Conservation (phyloP, 768 basidiomycete genomes). For the Tephrocybe sp. region DNA sequence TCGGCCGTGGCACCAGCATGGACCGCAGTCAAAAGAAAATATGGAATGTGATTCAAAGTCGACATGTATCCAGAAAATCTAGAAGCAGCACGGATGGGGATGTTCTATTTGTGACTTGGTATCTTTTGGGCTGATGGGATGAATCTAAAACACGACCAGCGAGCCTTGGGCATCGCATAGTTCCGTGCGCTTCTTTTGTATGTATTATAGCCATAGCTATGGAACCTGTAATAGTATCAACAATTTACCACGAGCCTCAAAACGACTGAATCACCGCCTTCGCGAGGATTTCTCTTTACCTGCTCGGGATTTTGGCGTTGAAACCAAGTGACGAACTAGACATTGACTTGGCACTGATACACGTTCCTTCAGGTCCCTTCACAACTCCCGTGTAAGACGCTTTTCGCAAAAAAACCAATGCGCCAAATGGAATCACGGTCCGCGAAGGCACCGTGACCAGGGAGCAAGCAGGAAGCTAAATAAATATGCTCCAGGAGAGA, state of each 20-base stretch:
- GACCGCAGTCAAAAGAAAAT: conserved; percentile 72
- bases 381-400: neutral
- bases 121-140: neutral
- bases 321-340: neutral
- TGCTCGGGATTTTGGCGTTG: too few relatives aligned
- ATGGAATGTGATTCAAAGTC: conserved; percentile 45
- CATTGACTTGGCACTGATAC: neutral
- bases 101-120: neutral
- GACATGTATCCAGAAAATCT: conserved; percentile 3
- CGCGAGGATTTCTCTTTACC: too few relatives aligned
- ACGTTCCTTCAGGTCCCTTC: neutral
- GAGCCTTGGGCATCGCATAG: conserved; percentile 4
- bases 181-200: conserved; percentile 7
- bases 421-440: neutral
- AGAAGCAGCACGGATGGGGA: neutral
- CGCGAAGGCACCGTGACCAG: neutral
- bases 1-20: conserved; percentile 66
- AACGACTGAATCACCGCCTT: too few relatives aligned
- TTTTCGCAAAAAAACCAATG: neutral
- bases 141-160: conserved; percentile 8
- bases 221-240: neutral
- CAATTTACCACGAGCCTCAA: too few relatives aligned
- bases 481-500: neutral
- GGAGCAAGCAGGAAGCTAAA: neutral
- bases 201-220: conserved; percentile 2